Evolutionary conservation across 306 rosid genomes (phyloP).

Genomic region (Malus fusca): DNA sequence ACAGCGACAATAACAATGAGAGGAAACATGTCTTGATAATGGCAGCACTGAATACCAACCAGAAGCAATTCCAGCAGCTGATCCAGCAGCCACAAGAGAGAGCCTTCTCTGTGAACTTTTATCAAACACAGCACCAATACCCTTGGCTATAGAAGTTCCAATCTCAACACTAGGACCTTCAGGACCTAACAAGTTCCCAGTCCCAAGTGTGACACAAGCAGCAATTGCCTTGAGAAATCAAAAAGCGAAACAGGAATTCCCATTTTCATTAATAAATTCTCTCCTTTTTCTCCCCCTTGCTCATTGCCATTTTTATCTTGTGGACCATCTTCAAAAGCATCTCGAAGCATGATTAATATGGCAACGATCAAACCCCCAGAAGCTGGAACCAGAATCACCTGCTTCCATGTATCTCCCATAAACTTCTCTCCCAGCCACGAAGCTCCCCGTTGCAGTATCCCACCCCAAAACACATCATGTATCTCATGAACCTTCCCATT

Average conservation of each 20-base stretch:
- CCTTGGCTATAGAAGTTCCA: conserved; percentile 78
- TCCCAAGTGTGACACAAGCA: conserved; percentile 77
- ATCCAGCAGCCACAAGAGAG: conserved; percentile 76
- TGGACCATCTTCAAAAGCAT: conserved; percentile 14
- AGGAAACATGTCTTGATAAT: background rate
- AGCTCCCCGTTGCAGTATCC: conserved; percentile 70
- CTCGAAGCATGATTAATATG: conserved; percentile 41
- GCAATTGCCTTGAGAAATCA: conserved; percentile 55
- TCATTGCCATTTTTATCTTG: conserved; percentile 8
- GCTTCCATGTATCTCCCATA: conserved; percentile 47
- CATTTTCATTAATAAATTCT: conserved; percentile 3
- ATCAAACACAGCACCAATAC: conserved; percentile 39
- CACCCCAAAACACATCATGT: conserved; percentile 75
- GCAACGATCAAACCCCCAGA: conserved; percentile 65
- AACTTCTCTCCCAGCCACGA: conserved; percentile 82
- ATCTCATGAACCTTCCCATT: conserved; percentile 65
- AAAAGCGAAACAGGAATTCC: conserved; percentile 22
- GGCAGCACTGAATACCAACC: conserved; percentile 24
- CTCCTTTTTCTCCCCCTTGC: conserved; percentile 2
- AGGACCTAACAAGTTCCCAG: conserved; percentile 87
- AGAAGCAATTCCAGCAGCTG: conserved; percentile 92
- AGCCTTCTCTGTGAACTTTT: conserved; percentile 38
- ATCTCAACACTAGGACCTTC: conserved; percentile 94
- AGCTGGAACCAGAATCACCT: conserved; percentile 70
- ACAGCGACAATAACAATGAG: background rate